Evolutionary conservation across 331 rosid species (phyloP), one percentile per base, ranked within the genome.

Genomic region (Malus hybrid): DNA sequence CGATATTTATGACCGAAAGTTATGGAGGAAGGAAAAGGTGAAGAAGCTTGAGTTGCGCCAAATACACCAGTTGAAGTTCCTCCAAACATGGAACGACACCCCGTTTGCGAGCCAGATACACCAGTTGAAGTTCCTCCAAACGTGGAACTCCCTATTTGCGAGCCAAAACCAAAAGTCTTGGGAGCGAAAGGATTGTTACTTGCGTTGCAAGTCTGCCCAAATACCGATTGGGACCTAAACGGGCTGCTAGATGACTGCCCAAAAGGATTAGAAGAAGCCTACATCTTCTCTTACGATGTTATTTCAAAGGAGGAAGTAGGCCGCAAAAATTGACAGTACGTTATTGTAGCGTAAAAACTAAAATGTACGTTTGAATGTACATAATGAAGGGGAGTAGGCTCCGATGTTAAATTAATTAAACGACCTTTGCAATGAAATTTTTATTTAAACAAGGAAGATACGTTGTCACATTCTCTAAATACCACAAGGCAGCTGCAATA

Each of bases 41-140:
- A 86, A 24, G 96, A 80, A 19, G 85, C n/a, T 54, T 86, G 99
- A 68, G 93, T 15, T 52, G 93, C 83, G 19, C 99, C 97, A 84
- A 95, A 90, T 18, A 92, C 99, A 39, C 99, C 99, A 22, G 99
- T 95, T 33, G 97, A 90, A 76, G 96, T 90, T 73, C 99, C 97
- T 28, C 97, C 97, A 62, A 95, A 95, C 29, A 92, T 55, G 39
- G 97, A 84, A 74, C 80, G 64, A 34, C 39, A 34, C 72, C 95
- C 90, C 3, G 96, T 67, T 79, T 90, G 97, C 19, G 93, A 77
- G 52, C 96, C 99, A 78, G 92, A 92, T 16, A 46, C 52, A 46
- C 52, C 52, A 13, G 99, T 96, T 34, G 84, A 75, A 13, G 97
- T 62, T 69, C 83, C 81, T 46, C 54, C 54, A 46, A 46, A 46